Evolutionary conservation across 164 flowering plant genomes (phyloP).

Genomic region (Vitis rupestris): DNA sequence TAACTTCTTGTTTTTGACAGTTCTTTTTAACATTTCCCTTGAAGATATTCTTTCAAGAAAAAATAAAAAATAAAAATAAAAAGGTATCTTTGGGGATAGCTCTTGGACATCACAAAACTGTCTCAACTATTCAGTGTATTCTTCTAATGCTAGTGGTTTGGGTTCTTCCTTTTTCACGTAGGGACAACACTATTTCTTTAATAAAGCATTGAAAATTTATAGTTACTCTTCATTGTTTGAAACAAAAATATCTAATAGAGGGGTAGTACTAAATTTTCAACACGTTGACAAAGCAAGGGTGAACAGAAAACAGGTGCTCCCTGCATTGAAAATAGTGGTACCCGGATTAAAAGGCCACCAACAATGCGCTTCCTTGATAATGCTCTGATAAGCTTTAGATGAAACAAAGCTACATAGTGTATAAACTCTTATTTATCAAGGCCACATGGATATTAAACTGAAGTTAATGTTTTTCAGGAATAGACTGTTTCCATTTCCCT

Average conservation of each 20-base stretch:
- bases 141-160: background rate
- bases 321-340: too few species aligned
- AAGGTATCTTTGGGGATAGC: too few species aligned
- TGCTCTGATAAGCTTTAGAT: too few species aligned
- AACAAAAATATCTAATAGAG: background rate
- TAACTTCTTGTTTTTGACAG: constrained; percentile 10
- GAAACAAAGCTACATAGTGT: background rate
- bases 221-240: background rate
- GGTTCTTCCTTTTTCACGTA: background rate
- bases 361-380: too few species aligned
- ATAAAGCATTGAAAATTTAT: background rate
- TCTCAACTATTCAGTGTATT: too few species aligned
- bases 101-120: too few species aligned
- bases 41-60: background rate
- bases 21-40: background rate
- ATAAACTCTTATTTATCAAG: background rate
- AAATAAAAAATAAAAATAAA: too few species aligned
- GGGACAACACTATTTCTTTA: background rate
- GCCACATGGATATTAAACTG: background rate
- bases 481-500: background rate
- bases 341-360: too few species aligned
- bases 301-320: too few species aligned
- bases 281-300: too few species aligned
- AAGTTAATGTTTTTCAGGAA: background rate
- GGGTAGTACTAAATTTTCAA: too few species aligned